A percentile compares a stretch with the other conserved stretches of the same genome.
These are phyloP conservation scores for Lasiosphaeria hispida DNA, from an alignment of 495 filamentous ascomycete genomes.

Conservation along the genomic window DNA sequence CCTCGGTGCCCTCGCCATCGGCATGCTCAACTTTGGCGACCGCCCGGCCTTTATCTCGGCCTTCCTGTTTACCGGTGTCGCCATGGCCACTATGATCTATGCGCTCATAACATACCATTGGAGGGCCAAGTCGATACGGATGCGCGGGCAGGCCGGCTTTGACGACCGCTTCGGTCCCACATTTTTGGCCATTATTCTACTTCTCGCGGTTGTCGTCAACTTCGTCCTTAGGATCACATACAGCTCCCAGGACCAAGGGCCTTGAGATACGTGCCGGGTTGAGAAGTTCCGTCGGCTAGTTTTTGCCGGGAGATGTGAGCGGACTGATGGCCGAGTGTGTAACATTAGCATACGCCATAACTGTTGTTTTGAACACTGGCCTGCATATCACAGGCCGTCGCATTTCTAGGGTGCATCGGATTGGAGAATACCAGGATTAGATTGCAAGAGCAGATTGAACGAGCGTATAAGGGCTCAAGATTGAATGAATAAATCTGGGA, in stretches of 20 bases:
- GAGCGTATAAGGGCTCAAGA: too few relatives aligned
- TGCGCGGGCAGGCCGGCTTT: slow-evolving; percentile 89
- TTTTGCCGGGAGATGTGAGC: background rate
- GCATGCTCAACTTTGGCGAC: slow-evolving; percentile 97
- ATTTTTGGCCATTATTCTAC: slow-evolving; percentile 76
- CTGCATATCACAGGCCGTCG: too few relatives aligned
- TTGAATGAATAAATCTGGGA: too few relatives aligned
- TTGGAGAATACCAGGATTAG: too few relatives aligned
- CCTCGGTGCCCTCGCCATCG: slow-evolving; percentile 90
- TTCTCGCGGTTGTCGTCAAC: slow-evolving; percentile 88
- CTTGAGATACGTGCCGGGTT: slow-evolving; percentile 16
- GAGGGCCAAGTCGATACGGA: slow-evolving; percentile 88
- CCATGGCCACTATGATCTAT: slow-evolving; percentile 94
- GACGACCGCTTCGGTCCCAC: slow-evolving; percentile 94
- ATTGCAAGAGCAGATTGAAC: too few relatives aligned
- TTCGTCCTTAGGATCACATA: slow-evolving; percentile 81
- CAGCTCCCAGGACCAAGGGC: slow-evolving; percentile 32
- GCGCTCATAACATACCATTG: slow-evolving; percentile 94
- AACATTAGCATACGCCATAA: too few relatives aligned
- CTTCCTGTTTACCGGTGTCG: slow-evolving; percentile 88
- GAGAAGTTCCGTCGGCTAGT: background rate
- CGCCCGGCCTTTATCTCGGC: slow-evolving; percentile 82
- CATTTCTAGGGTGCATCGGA: too few relatives aligned
- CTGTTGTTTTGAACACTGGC: too few relatives aligned
- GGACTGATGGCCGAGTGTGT: background rate